phyloP scores from a whole-genome alignment of 257 asterid genomes.

The Petrea volubilis region DNA sequence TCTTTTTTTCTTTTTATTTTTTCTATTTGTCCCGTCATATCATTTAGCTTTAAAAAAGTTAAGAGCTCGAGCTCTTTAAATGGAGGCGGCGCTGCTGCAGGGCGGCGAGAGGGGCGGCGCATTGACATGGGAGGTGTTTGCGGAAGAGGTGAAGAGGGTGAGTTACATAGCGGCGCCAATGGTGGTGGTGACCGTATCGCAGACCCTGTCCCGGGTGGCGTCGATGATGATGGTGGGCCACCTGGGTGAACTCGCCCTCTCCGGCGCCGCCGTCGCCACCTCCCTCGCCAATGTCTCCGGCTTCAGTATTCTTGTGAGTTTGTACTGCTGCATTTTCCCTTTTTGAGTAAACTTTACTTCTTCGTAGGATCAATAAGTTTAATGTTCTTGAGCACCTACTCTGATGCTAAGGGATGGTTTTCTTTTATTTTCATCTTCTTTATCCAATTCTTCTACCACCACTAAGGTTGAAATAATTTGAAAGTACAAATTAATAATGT shows the following conservation, averaged over 20 bases:
- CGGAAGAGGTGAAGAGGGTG: constrained; percentile 30
- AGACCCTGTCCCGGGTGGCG: constrained; percentile 20
- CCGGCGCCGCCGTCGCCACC: constrained; percentile 40
- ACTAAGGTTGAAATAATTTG: too few relatives aligned
- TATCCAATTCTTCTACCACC: too few relatives aligned
- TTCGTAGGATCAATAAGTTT: not conserved
- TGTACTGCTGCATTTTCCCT: not conserved
- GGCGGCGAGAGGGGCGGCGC: not conserved
- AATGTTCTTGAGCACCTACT: not conserved
- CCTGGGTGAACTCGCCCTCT: constrained; percentile 32
- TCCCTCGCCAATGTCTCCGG: constrained; percentile 43
- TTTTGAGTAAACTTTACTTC: not conserved
- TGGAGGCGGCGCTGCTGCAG: constrained; percentile 1
- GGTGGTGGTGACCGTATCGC: constrained; percentile 37
- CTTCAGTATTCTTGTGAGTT: constrained; percentile 32
- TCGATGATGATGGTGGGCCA: constrained; percentile 46
- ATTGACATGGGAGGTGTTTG: constrained; percentile 13
- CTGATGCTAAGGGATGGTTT: not conserved
- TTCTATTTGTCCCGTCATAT: not conserved
- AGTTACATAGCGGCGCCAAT: constrained; percentile 38
- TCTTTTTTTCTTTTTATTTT: not conserved
- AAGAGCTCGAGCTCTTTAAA: not conserved
- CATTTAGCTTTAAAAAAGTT: too few relatives aligned
- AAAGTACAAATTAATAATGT: too few relatives aligned
- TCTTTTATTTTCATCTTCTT: not conserved